Percentiles rank a stretch among this genome's conserved stretches.
These are phyloP conservation scores for Verticillium alfalfae DNA, from an alignment of 2,329 filamentous ascomycete species.

Conservation along the genomic window DNA sequence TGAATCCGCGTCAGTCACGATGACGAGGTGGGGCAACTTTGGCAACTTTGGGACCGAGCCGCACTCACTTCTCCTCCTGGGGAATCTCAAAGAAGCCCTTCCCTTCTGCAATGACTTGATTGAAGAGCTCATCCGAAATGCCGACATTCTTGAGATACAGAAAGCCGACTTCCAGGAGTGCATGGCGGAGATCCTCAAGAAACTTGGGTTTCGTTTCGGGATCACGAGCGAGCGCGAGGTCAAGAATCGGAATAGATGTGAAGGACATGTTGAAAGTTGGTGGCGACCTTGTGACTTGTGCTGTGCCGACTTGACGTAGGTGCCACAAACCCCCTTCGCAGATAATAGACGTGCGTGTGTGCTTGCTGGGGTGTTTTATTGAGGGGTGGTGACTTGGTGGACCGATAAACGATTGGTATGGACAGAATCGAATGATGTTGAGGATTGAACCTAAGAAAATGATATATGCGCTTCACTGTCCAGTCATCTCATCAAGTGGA, in stretches of 20 bases:
- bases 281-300: neutral
- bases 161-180: constrained; percentile 82
- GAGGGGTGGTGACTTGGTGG: neutral
- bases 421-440: neutral
- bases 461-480: neutral
- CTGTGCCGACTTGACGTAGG: neutral
- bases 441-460: neutral
- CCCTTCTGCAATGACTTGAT: constrained; percentile 61
- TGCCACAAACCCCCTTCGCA: too few relatives aligned
- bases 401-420: neutral
- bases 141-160: constrained; percentile 79
- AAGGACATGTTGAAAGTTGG: constrained; percentile 52
- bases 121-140: constrained; percentile 59
- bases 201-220: constrained; percentile 66
- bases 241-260: constrained; percentile 70
- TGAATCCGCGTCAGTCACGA: constrained; percentile 17
- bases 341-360: too few relatives aligned
- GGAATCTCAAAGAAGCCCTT: constrained; percentile 73
- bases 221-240: constrained; percentile 61
- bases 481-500: neutral
- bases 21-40: neutral
- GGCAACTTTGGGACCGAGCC: neutral
- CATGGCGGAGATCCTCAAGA: constrained; percentile 64
- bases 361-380: too few relatives aligned
- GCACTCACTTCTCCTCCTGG: constrained; percentile 62